Evolutionary conservation across 148 eudicot species (phyloP).

Genomic region (Vaccinium macrocarpon): DNA sequence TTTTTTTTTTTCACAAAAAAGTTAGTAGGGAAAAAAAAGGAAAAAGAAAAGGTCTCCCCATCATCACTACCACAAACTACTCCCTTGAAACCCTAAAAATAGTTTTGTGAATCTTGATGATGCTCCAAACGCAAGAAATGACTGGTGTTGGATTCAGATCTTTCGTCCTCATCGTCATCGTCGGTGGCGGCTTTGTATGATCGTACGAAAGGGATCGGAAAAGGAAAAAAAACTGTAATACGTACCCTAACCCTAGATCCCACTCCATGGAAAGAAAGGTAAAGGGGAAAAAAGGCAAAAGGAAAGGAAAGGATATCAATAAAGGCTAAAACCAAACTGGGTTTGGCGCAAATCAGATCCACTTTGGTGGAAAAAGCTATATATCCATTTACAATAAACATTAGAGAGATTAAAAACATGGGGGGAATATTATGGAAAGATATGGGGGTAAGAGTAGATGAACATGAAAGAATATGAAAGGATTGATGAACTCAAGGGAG

Average conservation of each 20-base stretch:
- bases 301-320: slow-evolving; percentile 3
- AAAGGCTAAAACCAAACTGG: slow-evolving; percentile 1
- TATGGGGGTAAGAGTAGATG: not conserved
- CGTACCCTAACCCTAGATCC: slow-evolving; percentile 35
- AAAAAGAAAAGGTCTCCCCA: not conserved
- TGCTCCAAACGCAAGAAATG: slow-evolving; percentile 70
- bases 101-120: slow-evolving; percentile 78
- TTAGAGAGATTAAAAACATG: not conserved
- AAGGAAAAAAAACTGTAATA: not conserved
- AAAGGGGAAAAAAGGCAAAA: slow-evolving; percentile 9
- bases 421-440: not conserved
- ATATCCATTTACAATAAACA: not conserved
- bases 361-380: not conserved
- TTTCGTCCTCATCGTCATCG: not conserved
- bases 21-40: not conserved
- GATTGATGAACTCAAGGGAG: not conserved
- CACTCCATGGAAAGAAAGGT: not conserved
- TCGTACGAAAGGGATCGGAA: not conserved
- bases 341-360: not conserved
- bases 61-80: not conserved
- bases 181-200: not conserved
- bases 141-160: slow-evolving; percentile 26
- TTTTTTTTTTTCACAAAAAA: not conserved
- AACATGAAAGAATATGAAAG: not conserved
- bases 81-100: not conserved